Evolutionary conservation across 2,329 filamentous ascomycete species (phyloP), one percentile per base, ranked within the genome.

Genomic region (Pseudodiploospora longispora): DNA sequence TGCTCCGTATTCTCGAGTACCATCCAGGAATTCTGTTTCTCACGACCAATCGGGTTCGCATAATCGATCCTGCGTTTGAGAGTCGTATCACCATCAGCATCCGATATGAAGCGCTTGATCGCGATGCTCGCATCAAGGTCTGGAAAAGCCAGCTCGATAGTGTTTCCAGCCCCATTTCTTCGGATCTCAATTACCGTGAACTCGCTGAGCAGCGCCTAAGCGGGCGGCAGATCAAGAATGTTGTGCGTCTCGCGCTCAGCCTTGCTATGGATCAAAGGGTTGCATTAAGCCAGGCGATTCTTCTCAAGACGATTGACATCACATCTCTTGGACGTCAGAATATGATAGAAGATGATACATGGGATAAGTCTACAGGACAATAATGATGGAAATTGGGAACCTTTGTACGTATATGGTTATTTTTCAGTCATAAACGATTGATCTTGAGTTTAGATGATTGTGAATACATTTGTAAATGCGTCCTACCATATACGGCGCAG

Each of bases 31-130:
- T 73, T 4, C 52, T 74, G 6, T 72, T 71, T 55, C 58, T 76
- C 4, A 76, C 72, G 0, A 76, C 71, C 6, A 76, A 75, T 57
- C 63, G 70, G 3, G 65, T 72, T 5, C 68, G 70, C 10, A 59
- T 59, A 2, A 64, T 76, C 4, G 72, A 76, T 41, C 69, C 70
- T 44, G 72, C 72, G 0, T 72, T 74, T 56, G 65, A 65, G 54
- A 73, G 70, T 1, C 64, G 70, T 10, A 69, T 74, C 34, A 69
- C 73, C 43, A 50, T 70, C 12, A 64, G 58, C 1, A 55, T 73
- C 1, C 69, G 67, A 57, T 72, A 71, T 44, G 63, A 63, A 6
- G 65, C 62, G 0, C 56, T 69, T 0, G 58, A 60, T 38, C 61
- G 61, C 53, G 51, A 55, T 0, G 69, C 69, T 63, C 59, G 56